A percentile compares a stretch with the other conserved stretches of the same genome.
Conservation (phyloP, 208 protist genomes). For the Trypanosomatidae sp. region DNA sequence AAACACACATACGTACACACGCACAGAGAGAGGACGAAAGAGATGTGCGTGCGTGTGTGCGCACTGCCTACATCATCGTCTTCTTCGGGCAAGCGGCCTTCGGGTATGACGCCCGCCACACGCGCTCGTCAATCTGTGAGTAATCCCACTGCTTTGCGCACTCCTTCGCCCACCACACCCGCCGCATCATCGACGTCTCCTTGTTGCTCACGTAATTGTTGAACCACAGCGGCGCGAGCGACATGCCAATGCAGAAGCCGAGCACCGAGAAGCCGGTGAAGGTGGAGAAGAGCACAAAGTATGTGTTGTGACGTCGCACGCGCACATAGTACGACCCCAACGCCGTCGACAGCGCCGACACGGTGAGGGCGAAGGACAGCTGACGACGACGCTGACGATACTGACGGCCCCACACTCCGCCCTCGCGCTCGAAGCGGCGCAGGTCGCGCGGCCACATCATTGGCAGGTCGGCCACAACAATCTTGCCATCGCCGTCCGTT, state of each 20-base stretch:
- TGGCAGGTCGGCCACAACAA: conserved; percentile 71
- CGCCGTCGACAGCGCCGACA: conserved; percentile 20
- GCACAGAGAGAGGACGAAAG: neutral
- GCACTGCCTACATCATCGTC: conserved; percentile 16
- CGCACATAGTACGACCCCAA: conserved; percentile 48
- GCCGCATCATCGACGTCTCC: conserved; percentile 86
- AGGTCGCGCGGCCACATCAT: conserved; percentile 84
- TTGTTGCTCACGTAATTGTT: conserved; percentile 73
- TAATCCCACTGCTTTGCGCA: conserved; percentile 85
- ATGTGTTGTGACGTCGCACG: conserved; percentile 53
- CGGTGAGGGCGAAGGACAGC: conserved; percentile 40
- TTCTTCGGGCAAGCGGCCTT: conserved; percentile 32
- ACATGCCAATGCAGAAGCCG: conserved; percentile 67
- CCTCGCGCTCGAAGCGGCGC: conserved; percentile 69
- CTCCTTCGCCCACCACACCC: conserved; percentile 89
- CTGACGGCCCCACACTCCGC: conserved; percentile 73
- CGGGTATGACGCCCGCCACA: conserved; percentile 52
- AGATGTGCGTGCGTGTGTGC: neutral
- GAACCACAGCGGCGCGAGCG: conserved; percentile 49
- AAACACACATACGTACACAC: conserved; percentile 1
- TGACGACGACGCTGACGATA: conserved; percentile 63
- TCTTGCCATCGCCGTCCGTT: conserved; percentile 19
- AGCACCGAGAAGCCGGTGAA: conserved; percentile 68
- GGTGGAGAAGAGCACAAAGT: conserved; percentile 70
- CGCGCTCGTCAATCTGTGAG: conserved; percentile 49